Percentiles rank a stretch among this genome's conserved stretches.
Evolutionary conservation across 169 alveolate genomes (phyloP).

Genomic region (Miamiensis avidus): DNA sequence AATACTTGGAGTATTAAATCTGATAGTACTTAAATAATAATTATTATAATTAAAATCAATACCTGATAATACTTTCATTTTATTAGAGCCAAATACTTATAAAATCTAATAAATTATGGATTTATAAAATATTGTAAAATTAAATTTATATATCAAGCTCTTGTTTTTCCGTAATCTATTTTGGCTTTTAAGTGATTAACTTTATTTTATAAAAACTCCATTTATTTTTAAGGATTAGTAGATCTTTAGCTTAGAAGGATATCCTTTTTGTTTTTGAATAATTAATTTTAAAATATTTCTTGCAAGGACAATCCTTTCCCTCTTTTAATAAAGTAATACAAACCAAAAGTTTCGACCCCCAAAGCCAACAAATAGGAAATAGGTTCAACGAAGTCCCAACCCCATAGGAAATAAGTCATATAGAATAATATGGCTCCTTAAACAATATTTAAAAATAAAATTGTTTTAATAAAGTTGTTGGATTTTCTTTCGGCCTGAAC

Average conservation of each 20-base stretch:
- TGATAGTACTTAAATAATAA: no score
- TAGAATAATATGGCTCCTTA: conserved; percentile 9
- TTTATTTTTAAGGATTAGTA: not conserved
- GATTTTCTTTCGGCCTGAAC: not conserved
- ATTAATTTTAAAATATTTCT: not conserved
- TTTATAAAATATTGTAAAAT: no score
- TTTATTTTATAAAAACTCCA: not conserved
- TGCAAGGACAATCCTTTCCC: not conserved
- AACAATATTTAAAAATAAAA: not conserved
- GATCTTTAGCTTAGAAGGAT: not conserved
- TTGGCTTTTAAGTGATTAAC: not conserved
- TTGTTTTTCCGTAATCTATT: not conserved
- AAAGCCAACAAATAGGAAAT: conserved; percentile 12
- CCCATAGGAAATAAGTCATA: conserved; percentile 23
- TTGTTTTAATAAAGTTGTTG: not conserved
- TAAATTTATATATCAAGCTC: not conserved
- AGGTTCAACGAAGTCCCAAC: conserved; percentile 29
- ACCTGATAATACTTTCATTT: no score
- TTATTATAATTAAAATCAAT: no score
- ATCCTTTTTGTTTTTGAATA: not conserved
- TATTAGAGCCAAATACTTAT: no score
- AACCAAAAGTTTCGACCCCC: not conserved
- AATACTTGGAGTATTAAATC: no score
- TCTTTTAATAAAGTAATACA: conserved; percentile 9
- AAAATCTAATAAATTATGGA: no score